phyloP scores from a whole-genome alignment of 2,329 filamentous ascomycete species.

The Nannizzia gypsea region DNA sequence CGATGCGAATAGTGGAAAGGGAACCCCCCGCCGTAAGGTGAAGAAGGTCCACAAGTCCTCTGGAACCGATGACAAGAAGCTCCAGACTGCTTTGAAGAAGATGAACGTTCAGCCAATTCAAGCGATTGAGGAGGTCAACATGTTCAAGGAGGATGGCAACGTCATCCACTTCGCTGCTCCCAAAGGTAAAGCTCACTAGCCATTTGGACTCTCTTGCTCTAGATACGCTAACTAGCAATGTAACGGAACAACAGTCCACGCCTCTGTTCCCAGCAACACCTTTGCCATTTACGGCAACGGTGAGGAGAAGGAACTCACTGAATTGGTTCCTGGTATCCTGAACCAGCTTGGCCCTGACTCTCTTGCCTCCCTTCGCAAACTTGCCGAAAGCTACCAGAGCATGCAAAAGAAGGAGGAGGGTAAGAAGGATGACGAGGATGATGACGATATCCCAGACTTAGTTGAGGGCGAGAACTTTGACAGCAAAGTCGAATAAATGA shows the following conservation, averaged over 20 bases:
- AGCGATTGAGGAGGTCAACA: constrained; percentile 99
- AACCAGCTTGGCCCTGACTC: constrained; percentile 99
- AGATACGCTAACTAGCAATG: not conserved
- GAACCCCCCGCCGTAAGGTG: constrained; percentile 91
- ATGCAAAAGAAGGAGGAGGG: constrained; percentile 88
- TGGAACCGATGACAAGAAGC: constrained; percentile 98
- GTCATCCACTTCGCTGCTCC: constrained; percentile 98
- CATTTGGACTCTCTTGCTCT: not conserved
- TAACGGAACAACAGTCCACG: constrained; percentile 58
- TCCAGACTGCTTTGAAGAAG: constrained; percentile 95
- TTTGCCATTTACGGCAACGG: constrained; percentile 98
- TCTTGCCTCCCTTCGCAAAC: constrained; percentile 91
- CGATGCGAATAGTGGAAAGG: constrained; percentile 63
- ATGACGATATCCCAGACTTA: constrained; percentile 83
- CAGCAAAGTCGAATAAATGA: constrained; percentile 76
- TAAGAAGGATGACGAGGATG: constrained; percentile 59
- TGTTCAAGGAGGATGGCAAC: constrained; percentile 99
- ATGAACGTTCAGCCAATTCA: constrained; percentile 99
- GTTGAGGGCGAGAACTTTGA: constrained; percentile 98
- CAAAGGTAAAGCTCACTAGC: constrained; percentile 59
- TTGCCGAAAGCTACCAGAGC: constrained; percentile 98
- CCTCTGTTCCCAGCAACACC: constrained; percentile 93
- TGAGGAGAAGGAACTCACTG: constrained; percentile 99
- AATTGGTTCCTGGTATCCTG: constrained; percentile 97
- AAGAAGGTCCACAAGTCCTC: constrained; percentile 94